Percentiles rank a stretch among this genome's conserved stretches.
Evolutionary conservation across 73 alveolate species (phyloP).

Genomic region (Paramecium octaurelia): DNA sequence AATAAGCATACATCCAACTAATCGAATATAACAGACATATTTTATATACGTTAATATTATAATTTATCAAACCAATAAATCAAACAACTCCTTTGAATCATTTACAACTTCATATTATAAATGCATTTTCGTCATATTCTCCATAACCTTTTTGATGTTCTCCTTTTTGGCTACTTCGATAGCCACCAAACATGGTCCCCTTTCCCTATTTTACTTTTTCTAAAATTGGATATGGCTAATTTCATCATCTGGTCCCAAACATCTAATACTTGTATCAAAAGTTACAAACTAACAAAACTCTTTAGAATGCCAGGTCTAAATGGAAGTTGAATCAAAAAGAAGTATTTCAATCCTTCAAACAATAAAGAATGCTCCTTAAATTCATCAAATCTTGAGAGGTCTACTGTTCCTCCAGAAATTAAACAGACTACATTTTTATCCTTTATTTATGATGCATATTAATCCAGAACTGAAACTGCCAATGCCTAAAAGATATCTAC

Average conservation of each 20-base stretch:
- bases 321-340: constrained; percentile 48
- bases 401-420: constrained; percentile 47
- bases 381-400: constrained; percentile 54
- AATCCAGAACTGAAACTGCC: constrained; percentile 38
- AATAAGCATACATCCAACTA: neutral
- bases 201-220: constrained; percentile 43
- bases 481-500: neutral
- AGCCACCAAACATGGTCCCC: constrained; percentile 39
- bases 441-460: constrained; percentile 2
- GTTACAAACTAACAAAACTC: constrained; percentile 16
- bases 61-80: constrained; percentile 48
- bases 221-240: constrained; percentile 35
- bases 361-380: constrained; percentile 31
- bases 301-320: constrained; percentile 35
- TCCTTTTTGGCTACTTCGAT: constrained; percentile 49
- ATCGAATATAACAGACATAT: constrained; percentile 22
- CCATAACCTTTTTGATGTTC: constrained; percentile 15
- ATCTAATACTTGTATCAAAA: neutral
- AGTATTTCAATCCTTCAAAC: constrained; percentile 49
- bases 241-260: constrained; percentile 59
- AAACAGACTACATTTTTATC: constrained; percentile 49
- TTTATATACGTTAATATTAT: neutral
- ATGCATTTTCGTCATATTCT: constrained; percentile 44
- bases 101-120: constrained; percentile 33
- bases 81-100: constrained; percentile 49